These are phyloP conservation scores for Lolium multiflorum DNA, from an alignment of 176 grass and related monocot genomes.

Conservation along the genomic window DNA sequence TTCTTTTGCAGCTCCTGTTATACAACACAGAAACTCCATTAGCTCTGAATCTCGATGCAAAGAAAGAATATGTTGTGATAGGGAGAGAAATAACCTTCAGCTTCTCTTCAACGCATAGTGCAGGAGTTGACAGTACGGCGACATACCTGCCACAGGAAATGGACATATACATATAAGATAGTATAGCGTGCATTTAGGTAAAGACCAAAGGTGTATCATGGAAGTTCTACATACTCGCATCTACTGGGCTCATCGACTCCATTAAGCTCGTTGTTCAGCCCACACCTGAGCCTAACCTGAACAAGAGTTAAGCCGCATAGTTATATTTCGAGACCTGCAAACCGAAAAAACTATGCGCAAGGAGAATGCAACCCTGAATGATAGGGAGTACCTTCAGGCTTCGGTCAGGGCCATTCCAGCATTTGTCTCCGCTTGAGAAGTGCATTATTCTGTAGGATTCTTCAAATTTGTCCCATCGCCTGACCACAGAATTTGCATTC, in stretches of 20 bases:
- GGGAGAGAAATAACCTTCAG: constrained; percentile 62
- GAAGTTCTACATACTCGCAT: constrained; percentile 85
- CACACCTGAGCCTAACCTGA: constrained; percentile 93
- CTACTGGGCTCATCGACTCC: constrained; percentile 92
- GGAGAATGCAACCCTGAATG: not conserved
- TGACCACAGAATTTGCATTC: constrained; percentile 43
- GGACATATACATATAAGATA: constrained; percentile 24
- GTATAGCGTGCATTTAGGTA: not conserved
- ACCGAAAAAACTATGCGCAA: constrained; percentile 1
- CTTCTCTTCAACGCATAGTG: constrained; percentile 74
- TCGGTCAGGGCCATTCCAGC: constrained; percentile 98
- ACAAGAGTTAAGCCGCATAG: constrained; percentile 25
- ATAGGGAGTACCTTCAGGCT: constrained; percentile 72
- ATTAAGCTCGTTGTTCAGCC: constrained; percentile 78
- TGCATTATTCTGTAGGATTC: constrained; percentile 83
- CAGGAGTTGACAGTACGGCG: constrained; percentile 80
- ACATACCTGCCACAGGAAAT: constrained; percentile 66
- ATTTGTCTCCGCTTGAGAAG: constrained; percentile 86
- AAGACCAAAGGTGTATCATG: constrained; percentile 19
- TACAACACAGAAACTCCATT: constrained; percentile 34
- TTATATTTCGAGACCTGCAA: constrained; percentile 6
- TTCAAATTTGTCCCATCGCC: constrained; percentile 97
- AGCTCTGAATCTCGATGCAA: constrained; percentile 6
- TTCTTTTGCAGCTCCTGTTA: constrained; percentile 84
- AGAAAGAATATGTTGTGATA: not conserved